These are phyloP conservation scores for Ogataea zsoltii DNA, from an alignment of 805 yeast genomes.

Conservation along the genomic window DNA sequence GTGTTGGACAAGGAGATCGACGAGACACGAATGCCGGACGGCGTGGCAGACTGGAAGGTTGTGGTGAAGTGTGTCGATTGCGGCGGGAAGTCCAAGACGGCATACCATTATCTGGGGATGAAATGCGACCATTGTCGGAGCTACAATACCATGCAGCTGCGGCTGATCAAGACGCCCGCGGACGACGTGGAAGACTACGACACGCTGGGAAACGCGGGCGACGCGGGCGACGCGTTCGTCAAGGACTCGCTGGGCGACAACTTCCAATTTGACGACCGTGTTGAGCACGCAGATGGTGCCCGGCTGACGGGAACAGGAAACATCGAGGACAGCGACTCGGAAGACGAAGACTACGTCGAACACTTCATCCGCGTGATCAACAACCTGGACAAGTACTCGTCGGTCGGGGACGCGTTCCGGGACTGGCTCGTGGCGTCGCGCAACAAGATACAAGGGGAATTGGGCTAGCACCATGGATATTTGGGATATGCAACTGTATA, in stretches of 20 bases:
- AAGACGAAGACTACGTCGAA: slow-evolving; percentile 30
- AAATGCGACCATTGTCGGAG: slow-evolving; percentile 86
- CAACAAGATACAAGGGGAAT: slow-evolving; percentile 6
- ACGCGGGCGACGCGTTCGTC: too few relatives aligned
- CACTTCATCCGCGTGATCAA: slow-evolving; percentile 36
- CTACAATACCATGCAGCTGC: slow-evolving; percentile 79
- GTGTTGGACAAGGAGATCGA: slow-evolving; percentile 81
- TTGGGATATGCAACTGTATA: background rate
- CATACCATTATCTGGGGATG: slow-evolving; percentile 82
- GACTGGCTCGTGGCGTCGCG: slow-evolving; percentile 34
- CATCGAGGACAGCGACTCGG: slow-evolving; percentile 23
- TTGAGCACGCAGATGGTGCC: slow-evolving; percentile 8
- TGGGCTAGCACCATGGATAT: background rate
- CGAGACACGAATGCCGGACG: slow-evolving; percentile 77
- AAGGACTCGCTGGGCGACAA: slow-evolving; percentile 34
- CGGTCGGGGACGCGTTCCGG: slow-evolving; percentile 37
- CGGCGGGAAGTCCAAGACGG: slow-evolving; percentile 71
- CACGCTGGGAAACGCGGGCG: background rate
- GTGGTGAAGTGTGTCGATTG: slow-evolving; percentile 85
- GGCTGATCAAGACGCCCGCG: slow-evolving; percentile 64
- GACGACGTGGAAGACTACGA: slow-evolving; percentile 32
- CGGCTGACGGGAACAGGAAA: slow-evolving; percentile 15
- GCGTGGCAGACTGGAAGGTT: slow-evolving; percentile 74
- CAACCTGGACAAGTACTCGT: slow-evolving; percentile 36
- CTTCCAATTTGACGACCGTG: slow-evolving; percentile 33